Evolutionary conservation across 2,329 filamentous ascomycete species (phyloP), one percentile per base, ranked within the genome.

Genomic region (Shiraia bambusicola): DNA sequence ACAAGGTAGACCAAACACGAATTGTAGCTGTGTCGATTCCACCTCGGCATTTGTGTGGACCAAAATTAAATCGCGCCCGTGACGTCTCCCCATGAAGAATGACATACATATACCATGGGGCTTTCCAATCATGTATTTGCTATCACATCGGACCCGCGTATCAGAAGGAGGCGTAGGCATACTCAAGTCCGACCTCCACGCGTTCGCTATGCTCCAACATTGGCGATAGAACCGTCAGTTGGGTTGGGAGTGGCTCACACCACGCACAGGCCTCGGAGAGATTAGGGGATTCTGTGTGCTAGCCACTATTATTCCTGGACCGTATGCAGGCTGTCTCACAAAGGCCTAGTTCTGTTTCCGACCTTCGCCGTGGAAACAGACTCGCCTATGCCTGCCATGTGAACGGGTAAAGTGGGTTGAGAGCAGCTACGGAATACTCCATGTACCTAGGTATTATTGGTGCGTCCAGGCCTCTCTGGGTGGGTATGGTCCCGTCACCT

Each of bases 331-430:
- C 28, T 14, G 8, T 14, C 28, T 5, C 29, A 7, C 27, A 31
- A 8, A 4, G 19, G 19, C 19, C 19, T 22, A 22, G 19, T 22
- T 22, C 19, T 4, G 8, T 4, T 22, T 8, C 37, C 39, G 37
- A 29, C 4, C 34, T 37, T 40, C 35, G 25, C 40, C 41, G 38
- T 26, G 19, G 28, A 34, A 34, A 12, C 9, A 16, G 14, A 40
- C 22, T 51, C 45, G 49, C 42, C 40, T 49, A 41, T 10, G 27
- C 40, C 42, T 49, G 34, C 49, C 42, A 17, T 16, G n/a, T 24
- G 28, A 17, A 33, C 40, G 49, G 45, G 16, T 49, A 40, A 42
- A 43, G 32, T 32, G 40, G 30, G 27, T 42, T 8, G 11, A 42
- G 31, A 34, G 14, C n/a, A n/a, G 12, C n/a, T 5, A n/a, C n/a